Evolutionary conservation across 2,329 filamentous ascomycete genomes (phyloP).

Genomic region (Fusarium tjaetaba): DNA sequence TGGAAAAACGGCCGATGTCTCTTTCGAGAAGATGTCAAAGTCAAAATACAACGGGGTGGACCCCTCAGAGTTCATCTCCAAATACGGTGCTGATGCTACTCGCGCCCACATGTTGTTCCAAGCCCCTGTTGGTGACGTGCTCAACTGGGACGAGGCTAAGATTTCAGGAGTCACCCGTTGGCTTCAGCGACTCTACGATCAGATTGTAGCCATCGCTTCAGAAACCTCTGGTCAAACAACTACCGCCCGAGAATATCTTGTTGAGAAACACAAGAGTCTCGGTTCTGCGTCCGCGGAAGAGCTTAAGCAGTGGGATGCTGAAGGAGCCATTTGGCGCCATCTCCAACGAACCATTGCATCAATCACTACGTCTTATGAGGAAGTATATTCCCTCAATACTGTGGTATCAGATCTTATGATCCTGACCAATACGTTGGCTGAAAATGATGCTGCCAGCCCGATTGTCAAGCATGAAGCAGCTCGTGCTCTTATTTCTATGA

Average conservation of each 20-base stretch:
- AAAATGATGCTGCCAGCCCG: slow-evolving; percentile 52
- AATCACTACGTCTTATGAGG: slow-evolving; percentile 74
- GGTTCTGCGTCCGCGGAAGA: slow-evolving; percentile 46
- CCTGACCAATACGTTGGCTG: slow-evolving; percentile 75
- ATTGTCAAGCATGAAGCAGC: slow-evolving; percentile 60
- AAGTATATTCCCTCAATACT: slow-evolving; percentile 83
- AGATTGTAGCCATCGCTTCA: slow-evolving; percentile 53
- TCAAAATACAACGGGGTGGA: slow-evolving; percentile 94
- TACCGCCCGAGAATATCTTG: slow-evolving; percentile 51
- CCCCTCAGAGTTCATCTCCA: slow-evolving; percentile 75
- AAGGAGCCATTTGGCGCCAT: slow-evolving; percentile 67
- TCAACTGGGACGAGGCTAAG: slow-evolving; percentile 88
- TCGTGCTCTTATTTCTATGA: slow-evolving; percentile 71
- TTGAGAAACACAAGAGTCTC: slow-evolving; percentile 44
- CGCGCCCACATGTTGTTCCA: slow-evolving; percentile 90
- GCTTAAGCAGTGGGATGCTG: slow-evolving; percentile 56
- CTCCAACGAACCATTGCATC: slow-evolving; percentile 74
- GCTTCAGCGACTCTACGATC: slow-evolving; percentile 74
- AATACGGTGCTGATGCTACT: slow-evolving; percentile 84
- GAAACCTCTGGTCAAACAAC: slow-evolving; percentile 1
- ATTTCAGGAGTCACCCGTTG: slow-evolving; percentile 85
- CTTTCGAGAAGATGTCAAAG: slow-evolving; percentile 94
- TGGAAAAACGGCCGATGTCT: slow-evolving; percentile 66
- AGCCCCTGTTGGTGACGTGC: slow-evolving; percentile 82
- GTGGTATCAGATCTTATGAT: slow-evolving; percentile 84